Evolutionary conservation across 805 yeast species (phyloP).

Genomic region (Kluyveromyces siamensis): DNA sequence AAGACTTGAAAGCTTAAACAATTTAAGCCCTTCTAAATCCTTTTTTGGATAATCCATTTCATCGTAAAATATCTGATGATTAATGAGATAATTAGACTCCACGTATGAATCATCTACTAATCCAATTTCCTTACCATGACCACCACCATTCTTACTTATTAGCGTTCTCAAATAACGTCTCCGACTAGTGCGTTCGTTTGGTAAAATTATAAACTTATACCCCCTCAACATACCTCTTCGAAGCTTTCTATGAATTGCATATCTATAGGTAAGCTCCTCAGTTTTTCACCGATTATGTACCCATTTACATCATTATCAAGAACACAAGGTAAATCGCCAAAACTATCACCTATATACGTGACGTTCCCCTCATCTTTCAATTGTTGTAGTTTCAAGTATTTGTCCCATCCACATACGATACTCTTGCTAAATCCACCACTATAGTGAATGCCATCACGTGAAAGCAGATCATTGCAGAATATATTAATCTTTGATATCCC

Average conservation of each 20-base stretch:
- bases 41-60: slow-evolving; percentile 13
- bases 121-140: slow-evolving; percentile 4
- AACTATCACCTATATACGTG: slow-evolving; percentile 26
- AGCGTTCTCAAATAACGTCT: slow-evolving; percentile 10
- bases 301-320: slow-evolving; percentile 23
- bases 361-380: slow-evolving; percentile 3
- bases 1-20: not conserved
- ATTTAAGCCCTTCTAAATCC: slow-evolving; percentile 4
- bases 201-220: slow-evolving; percentile 11
- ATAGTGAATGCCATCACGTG: slow-evolving; percentile 8
- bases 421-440: slow-evolving; percentile 19
- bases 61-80: slow-evolving; percentile 13
- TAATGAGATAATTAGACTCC: slow-evolving; percentile 6
- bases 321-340: slow-evolving; percentile 22
- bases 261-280: not conserved
- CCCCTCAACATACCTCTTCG: slow-evolving; percentile 3
- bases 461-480: slow-evolving; percentile 18
- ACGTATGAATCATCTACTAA: slow-evolving; percentile 22
- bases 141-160: slow-evolving; percentile 17
- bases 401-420: slow-evolving; percentile 23
- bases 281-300: slow-evolving; percentile 1
- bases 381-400: slow-evolving; percentile 10
- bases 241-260: not conserved
- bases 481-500: slow-evolving; percentile 7
- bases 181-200: slow-evolving; percentile 12